phyloP scores from a whole-genome alignment of 75 land plant species.

The Cunninghamia lanceolata region DNA sequence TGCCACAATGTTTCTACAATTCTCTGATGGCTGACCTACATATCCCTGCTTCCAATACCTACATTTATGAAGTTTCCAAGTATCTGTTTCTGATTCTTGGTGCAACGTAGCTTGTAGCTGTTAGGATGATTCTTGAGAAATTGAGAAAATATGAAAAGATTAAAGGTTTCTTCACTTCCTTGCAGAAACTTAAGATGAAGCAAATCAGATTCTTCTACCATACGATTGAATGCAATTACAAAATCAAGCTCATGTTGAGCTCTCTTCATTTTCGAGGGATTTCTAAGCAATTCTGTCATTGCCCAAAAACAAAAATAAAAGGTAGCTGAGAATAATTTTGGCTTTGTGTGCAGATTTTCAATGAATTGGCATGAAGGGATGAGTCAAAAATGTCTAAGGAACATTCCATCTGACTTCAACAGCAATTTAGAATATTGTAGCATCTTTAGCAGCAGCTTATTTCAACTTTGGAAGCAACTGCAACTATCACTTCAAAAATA shows the following conservation, averaged over 20 bases:
- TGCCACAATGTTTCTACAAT: neutral
- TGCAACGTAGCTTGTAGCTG: neutral
- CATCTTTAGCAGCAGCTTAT: too few relatives aligned
- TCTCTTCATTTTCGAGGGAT: neutral
- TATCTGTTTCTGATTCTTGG: neutral
- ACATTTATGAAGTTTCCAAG: neutral
- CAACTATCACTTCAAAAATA: too few relatives aligned
- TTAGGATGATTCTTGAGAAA: neutral
- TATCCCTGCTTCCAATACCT: neutral
- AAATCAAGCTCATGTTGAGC: constrained; percentile 5
- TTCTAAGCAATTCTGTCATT: neutral
- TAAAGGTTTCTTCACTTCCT: constrained; percentile 3
- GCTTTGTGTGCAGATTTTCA: too few relatives aligned
- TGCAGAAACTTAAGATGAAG: constrained; percentile 31
- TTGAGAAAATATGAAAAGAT: neutral
- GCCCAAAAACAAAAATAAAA: too few relatives aligned
- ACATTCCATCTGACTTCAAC: too few relatives aligned
- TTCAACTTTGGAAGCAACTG: too few relatives aligned
- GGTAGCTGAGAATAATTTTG: too few relatives aligned
- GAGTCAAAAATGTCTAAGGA: too few relatives aligned
- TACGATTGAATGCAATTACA: neutral
- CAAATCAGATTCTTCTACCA: constrained; percentile 5
- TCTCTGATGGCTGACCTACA: neutral
- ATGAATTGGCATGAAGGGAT: too few relatives aligned
- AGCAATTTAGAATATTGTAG: too few relatives aligned